Evolutionary conservation across 2,329 filamentous ascomycete species (phyloP).

Genomic region (Fusarium paranaense): DNA sequence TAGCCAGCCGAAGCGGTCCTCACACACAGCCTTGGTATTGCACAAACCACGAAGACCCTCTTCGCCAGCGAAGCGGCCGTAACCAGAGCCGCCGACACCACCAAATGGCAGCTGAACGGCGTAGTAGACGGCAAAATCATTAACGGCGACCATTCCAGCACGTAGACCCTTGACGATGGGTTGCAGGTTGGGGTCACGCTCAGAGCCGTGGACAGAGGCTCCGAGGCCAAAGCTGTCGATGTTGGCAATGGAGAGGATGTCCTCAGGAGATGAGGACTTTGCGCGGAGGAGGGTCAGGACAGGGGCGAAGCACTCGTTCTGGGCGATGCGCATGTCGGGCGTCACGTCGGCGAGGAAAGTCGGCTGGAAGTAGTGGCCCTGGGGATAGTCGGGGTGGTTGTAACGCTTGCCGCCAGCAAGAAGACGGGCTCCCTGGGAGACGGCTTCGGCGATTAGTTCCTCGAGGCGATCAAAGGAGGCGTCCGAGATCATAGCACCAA

Average conservation of each 20-base stretch:
- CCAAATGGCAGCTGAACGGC: conserved; percentile 96
- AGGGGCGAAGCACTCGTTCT: conserved; percentile 92
- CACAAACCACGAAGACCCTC: conserved; percentile 88
- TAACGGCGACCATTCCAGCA: conserved; percentile 92
- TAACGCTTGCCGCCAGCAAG: conserved; percentile 82
- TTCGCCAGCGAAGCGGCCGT: conserved; percentile 91
- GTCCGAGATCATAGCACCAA: conserved; percentile 91
- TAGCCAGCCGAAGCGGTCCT: conserved; percentile 74
- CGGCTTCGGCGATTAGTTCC: conserved; percentile 79
- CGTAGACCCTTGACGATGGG: conserved; percentile 76
- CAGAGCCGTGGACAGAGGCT: conserved; percentile 85
- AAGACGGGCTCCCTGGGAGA: conserved; percentile 81
- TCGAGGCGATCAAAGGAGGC: conserved; percentile 82
- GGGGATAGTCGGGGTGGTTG: conserved; percentile 77
- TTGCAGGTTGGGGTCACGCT: conserved; percentile 68
- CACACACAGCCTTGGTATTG: conserved; percentile 88
- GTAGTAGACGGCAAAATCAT: conserved; percentile 95
- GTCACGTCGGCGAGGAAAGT: conserved; percentile 94
- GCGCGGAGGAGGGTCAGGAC: conserved; percentile 88
- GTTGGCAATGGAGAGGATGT: conserved; percentile 85
- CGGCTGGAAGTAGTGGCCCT: conserved; percentile 91
- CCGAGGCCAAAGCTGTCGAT: conserved; percentile 87
- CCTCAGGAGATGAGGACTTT: conserved; percentile 64
- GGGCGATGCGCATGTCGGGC: conserved; percentile 85
- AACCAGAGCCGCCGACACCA: conserved; percentile 88